A percentile compares a stretch with the other conserved stretches of the same genome.
phyloP scores from a whole-genome alignment of 371 early-diverging fungal genomes.

The Blastocladiella emersonii region DNA sequence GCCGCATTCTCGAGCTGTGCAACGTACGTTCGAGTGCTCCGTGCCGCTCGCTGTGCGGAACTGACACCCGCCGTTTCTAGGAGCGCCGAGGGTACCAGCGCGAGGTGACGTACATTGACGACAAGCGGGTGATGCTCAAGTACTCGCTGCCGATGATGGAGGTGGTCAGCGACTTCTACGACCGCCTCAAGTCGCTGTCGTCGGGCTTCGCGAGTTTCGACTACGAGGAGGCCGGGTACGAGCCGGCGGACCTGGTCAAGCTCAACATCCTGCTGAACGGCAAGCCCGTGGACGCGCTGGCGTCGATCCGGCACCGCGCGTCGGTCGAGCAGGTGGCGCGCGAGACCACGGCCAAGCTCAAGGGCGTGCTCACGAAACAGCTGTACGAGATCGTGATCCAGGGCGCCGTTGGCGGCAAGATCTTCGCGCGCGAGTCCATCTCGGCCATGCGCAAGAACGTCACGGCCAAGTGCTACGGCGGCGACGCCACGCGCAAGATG shows the following conservation, averaged over 20 bases:
- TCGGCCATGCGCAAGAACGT: constrained; percentile 80
- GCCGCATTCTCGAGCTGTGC: constrained; percentile 77
- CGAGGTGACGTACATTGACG: constrained; percentile 75
- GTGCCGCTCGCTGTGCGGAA: neutral
- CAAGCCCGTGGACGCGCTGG: constrained; percentile 85
- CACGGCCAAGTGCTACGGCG: constrained; percentile 88
- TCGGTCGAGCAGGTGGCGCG: constrained; percentile 59
- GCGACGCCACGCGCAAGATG: constrained; percentile 85
- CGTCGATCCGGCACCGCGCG: constrained; percentile 69
- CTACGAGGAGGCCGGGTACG: constrained; percentile 88
- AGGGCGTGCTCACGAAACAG: constrained; percentile 69
- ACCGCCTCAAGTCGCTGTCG: constrained; percentile 75
- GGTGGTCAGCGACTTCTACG: constrained; percentile 86
- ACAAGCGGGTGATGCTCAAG: constrained; percentile 72
- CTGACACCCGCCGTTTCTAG: neutral
- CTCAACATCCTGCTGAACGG: constrained; percentile 79
- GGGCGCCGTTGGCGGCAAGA: constrained; percentile 60
- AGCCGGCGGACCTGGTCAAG: constrained; percentile 79
- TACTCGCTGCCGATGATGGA: constrained; percentile 81
- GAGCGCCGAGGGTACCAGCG: constrained; percentile 60
- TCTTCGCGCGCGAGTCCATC: constrained; percentile 81
- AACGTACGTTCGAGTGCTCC: constrained; percentile 33
- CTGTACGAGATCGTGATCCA: constrained; percentile 89
- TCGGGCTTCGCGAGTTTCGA: constrained; percentile 92
- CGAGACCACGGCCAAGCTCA: constrained; percentile 64